phyloP scores from a whole-genome alignment of 2,329 filamentous ascomycete genomes.

The Talaromyces amestolkiae region DNA sequence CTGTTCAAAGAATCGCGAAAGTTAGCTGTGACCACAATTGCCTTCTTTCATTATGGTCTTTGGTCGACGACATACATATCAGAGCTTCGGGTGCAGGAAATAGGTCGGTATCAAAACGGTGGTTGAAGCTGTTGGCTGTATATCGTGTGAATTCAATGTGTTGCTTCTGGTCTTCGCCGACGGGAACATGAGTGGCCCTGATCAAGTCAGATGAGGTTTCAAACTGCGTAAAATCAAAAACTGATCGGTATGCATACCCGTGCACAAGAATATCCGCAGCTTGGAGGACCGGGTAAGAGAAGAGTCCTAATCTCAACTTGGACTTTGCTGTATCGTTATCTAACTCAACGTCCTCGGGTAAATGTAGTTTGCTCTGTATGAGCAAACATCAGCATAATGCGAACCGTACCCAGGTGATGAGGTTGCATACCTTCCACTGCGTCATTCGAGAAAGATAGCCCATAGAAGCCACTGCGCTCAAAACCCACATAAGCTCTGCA shows the following conservation, averaged over 20 bases:
- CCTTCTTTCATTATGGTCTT: background rate
- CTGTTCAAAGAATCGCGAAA: constrained; percentile 41
- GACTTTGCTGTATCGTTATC: constrained; percentile 57
- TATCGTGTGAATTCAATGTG: constrained; percentile 91
- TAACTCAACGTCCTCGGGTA: constrained; percentile 59
- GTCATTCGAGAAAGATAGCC: constrained; percentile 98
- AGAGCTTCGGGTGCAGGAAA: constrained; percentile 68
- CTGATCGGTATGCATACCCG: constrained; percentile 47
- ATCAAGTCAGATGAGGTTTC: background rate
- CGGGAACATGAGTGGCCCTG: constrained; percentile 88
- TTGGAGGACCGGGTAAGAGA: constrained; percentile 93
- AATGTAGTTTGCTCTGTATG: constrained; percentile 67
- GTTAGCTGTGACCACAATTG: background rate
- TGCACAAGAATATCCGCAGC: constrained; percentile 92
- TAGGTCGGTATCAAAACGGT: constrained; percentile 59
- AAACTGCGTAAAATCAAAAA: background rate
- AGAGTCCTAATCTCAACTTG: constrained; percentile 79
- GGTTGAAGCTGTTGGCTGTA: constrained; percentile 83
- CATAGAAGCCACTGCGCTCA: constrained; percentile 86
- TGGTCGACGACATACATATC: constrained; percentile 56
- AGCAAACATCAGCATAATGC: constrained; percentile 9
- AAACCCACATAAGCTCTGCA: constrained; percentile 92
- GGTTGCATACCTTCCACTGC: constrained; percentile 79
- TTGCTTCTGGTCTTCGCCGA: constrained; percentile 92
- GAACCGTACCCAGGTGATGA: background rate